Evolutionary conservation across 148 eudicot genomes (phyloP).

Genomic region (Beta vulgaris): DNA sequence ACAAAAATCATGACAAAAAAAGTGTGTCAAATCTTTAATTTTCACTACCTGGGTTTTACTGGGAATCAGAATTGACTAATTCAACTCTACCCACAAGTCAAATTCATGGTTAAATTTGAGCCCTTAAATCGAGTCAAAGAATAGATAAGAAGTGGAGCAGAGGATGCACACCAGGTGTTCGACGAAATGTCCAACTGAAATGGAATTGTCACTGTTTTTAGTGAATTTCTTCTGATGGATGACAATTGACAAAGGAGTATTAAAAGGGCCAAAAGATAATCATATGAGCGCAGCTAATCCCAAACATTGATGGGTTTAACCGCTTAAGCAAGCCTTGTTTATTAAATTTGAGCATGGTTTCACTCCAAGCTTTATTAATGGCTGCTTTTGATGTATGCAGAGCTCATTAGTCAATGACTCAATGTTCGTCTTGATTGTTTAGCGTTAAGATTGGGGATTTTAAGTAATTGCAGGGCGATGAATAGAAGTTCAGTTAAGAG

Average conservation of each 20-base stretch:
- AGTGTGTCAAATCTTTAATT: background rate
- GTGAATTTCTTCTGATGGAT: background rate
- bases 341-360: too few species aligned
- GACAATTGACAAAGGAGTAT: background rate
- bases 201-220: background rate
- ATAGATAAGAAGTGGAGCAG: background rate
- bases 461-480: too few species aligned
- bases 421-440: too few species aligned
- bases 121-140: background rate
- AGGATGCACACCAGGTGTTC: background rate
- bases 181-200: slow-evolving; percentile 11
- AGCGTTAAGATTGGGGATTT: too few species aligned
- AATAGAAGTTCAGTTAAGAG: too few species aligned
- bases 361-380: too few species aligned
- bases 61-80: background rate
- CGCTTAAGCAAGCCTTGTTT: background rate
- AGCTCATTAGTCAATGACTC: too few species aligned
- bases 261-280: too few species aligned
- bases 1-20: background rate
- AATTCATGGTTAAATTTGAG: background rate
- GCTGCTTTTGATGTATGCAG: too few species aligned
- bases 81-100: background rate
- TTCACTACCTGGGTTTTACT: slow-evolving; percentile 8
- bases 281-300: background rate
- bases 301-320: background rate